Evolutionary conservation across 2,329 filamentous ascomycete genomes (phyloP).

Genomic region (Hortaea werneckii): DNA sequence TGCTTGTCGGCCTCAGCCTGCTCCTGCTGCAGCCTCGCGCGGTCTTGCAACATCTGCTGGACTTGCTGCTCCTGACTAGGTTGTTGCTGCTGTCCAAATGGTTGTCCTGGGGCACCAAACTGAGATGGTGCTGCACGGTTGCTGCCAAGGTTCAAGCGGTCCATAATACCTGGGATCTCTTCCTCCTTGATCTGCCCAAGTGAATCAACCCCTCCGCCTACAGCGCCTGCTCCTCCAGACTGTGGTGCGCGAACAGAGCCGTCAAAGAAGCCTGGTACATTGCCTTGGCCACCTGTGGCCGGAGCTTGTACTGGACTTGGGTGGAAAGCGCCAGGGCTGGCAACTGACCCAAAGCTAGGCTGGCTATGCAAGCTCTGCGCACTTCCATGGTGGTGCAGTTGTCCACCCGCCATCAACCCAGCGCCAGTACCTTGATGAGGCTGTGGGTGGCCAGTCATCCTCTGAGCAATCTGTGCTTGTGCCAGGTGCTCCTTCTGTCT

Average conservation of each 20-base stretch:
- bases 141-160: constrained; percentile 50
- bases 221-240: constrained; percentile 33
- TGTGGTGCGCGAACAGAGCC: constrained; percentile 35
- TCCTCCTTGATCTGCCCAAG: constrained; percentile 52
- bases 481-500: constrained; percentile 88
- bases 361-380: constrained; percentile 94
- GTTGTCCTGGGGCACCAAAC: constrained; percentile 36
- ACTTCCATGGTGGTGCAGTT: constrained; percentile 85
- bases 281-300: constrained; percentile 10
- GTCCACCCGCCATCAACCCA: constrained; percentile 25
- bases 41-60: constrained; percentile 50
- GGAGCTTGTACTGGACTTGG: constrained; percentile 45
- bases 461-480: constrained; percentile 69
- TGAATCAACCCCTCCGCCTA: constrained; percentile 35
- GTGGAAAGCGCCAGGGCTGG: constrained; percentile 63
- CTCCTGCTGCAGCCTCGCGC: constrained; percentile 50
- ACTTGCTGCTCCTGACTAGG: constrained; percentile 30
- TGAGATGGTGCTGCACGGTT: constrained; percentile 38
- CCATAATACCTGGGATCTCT: constrained; percentile 54
- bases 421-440: background rate
- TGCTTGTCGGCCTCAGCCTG: constrained; percentile 45
- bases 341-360: constrained; percentile 89
- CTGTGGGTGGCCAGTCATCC: constrained; percentile 49
- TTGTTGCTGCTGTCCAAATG: constrained; percentile 37
- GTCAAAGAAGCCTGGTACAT: constrained; percentile 61